Conservation (phyloP, 108 stramenopile genomes). For the Chaetoceros muelleri region DNA sequence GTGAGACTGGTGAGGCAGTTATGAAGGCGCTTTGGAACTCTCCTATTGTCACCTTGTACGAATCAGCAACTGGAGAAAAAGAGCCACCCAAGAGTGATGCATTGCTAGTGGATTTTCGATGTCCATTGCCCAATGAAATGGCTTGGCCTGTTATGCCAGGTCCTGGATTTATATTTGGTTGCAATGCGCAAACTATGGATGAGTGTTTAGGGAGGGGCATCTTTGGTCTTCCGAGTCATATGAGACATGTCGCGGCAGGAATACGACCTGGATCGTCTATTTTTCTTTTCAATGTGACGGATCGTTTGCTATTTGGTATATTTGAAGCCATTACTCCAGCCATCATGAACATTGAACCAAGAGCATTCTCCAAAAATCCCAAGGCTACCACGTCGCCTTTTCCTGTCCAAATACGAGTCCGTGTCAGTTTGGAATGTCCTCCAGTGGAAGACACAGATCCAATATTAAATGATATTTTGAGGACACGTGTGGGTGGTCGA, state of each 20-base stretch:
- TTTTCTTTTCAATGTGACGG: slow-evolving; percentile 81
- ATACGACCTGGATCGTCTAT: slow-evolving; percentile 74
- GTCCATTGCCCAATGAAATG: slow-evolving; percentile 49
- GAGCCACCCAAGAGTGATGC: slow-evolving; percentile 66
- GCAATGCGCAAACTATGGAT: slow-evolving; percentile 77
- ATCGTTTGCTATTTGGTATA: slow-evolving; percentile 76
- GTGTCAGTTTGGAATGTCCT: slow-evolving; percentile 76
- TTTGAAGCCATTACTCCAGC: slow-evolving; percentile 84
- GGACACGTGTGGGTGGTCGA: slow-evolving; percentile 63
- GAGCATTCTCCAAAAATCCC: slow-evolving; percentile 78
- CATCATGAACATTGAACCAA: slow-evolving; percentile 69
- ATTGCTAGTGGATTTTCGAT: slow-evolving; percentile 62
- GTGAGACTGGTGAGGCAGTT: slow-evolving; percentile 67
- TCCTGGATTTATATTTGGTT: slow-evolving; percentile 81
- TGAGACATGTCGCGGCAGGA: slow-evolving; percentile 67
- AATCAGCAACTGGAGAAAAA: slow-evolving; percentile 48
- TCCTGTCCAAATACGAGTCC: slow-evolving; percentile 76
- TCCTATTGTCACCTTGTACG: slow-evolving; percentile 73
- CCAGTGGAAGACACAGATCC: slow-evolving; percentile 80
- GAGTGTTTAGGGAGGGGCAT: slow-evolving; percentile 81
- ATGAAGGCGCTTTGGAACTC: slow-evolving; percentile 85
- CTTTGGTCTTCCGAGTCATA: slow-evolving; percentile 77
- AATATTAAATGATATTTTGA: slow-evolving; percentile 66
- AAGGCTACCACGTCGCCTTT: slow-evolving; percentile 77
- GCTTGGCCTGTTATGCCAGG: slow-evolving; percentile 74